Conservation (phyloP, 2,329 filamentous ascomycete species). For the Geosmithia flava region DNA sequence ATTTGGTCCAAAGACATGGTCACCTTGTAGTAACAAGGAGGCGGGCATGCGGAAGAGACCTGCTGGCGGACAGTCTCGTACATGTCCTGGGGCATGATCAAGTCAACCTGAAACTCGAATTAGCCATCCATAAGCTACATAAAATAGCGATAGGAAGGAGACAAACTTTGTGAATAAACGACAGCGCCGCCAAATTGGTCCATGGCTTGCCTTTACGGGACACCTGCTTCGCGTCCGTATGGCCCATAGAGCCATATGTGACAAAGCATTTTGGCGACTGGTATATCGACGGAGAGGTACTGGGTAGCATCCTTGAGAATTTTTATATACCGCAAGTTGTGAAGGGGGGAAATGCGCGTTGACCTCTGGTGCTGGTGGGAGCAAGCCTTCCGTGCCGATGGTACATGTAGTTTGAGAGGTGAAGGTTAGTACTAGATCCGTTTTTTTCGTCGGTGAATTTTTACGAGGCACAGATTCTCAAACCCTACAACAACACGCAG, state of each 20-base stretch:
- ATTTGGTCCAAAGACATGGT: constrained; percentile 62
- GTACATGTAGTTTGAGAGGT: not conserved
- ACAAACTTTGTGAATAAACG: constrained; percentile 55
- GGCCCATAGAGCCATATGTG: constrained; percentile 54
- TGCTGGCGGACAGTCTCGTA: constrained; percentile 41
- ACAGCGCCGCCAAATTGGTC: constrained; percentile 49
- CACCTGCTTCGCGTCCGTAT: constrained; percentile 58
- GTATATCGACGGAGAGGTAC: constrained; percentile 32
- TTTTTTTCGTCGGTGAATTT: not conserved
- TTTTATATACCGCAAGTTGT: too few relatives aligned
- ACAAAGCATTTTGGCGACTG: constrained; percentile 60
- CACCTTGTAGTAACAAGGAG: constrained; percentile 50
- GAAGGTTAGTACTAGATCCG: not conserved
- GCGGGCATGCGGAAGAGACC: constrained; percentile 24
- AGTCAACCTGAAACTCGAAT: constrained; percentile 37
- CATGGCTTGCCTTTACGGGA: constrained; percentile 69
- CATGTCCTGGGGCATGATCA: constrained; percentile 58
- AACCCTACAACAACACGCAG: not conserved
- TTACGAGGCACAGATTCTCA: not conserved
- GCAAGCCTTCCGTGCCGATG: not conserved
- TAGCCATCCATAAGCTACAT: not conserved
- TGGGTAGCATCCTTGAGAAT: constrained; percentile 27
- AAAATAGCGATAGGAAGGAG: not conserved
- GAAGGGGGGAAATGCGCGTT: not conserved
- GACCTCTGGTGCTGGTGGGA: not conserved